Evolutionary conservation across 805 yeast species (phyloP), one percentile per base, ranked within the genome.

Genomic region (Maudiozyma pseudohumilis): DNA sequence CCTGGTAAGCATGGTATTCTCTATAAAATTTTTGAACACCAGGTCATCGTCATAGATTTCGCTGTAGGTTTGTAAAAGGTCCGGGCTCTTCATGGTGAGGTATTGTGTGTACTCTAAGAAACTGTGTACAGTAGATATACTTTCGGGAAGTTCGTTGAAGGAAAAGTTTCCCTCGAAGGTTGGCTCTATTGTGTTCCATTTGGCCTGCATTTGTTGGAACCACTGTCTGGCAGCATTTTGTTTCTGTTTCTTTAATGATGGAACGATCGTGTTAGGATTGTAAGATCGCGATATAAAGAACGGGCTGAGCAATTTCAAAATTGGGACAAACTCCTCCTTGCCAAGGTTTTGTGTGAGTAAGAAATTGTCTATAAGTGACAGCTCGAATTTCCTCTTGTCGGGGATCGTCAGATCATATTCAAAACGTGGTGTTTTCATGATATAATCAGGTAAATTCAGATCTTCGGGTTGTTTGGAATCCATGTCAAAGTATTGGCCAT

Each of bases 321-420:
- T 50, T 4, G 60, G 54, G 5, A 55, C 47, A 27, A 56, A 56
- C 12, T 70, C 63, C 29, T 65, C 64, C 39, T 64, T 66, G 0
- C 80, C 80, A 38, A 73, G 40, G 48, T 75, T 75, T 32, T 67
- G 65, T 27, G 74, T 56, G 35, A 68, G 65, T 35, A 77, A 57
- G 34, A 77, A 62, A 34, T 68, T 50, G 13, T 69, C 63, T 6
- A 74, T 67, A 32, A 75, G 34, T 3, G 60, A 45, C 42, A 65
- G 43, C 58, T 70, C 61, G 61, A 72, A 61, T 6, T 35, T 52
- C 55, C 35, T 68, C 34, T 55, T 42, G 32, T 43, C 34, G 26
- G 72, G 49, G 49, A 66, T 16, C 60, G 56, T 13, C 64, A 63
- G 18, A 12, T 33, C 39, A 18, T 41, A 43, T 30, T 53, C 55